These are phyloP conservation scores for Brachypodium distachyon DNA, from an alignment of 202 grass and related monocot species.

Conservation along the genomic window DNA sequence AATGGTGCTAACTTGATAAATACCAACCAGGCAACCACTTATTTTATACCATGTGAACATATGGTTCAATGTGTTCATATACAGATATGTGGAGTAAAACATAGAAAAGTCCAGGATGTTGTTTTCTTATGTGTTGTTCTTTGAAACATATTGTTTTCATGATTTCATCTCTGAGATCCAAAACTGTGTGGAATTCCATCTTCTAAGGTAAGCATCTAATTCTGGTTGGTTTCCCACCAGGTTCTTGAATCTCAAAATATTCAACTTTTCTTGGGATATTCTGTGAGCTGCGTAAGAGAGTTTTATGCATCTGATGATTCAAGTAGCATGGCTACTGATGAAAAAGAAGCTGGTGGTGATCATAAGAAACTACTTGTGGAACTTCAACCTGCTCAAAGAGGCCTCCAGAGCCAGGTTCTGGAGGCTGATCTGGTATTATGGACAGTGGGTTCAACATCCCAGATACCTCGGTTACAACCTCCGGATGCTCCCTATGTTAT, in stretches of 20 bases:
- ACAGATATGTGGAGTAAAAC: background rate
- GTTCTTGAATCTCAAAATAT: conserved; percentile 87
- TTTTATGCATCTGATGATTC: conserved; percentile 46
- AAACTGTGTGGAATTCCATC: background rate
- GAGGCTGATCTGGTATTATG: conserved; percentile 83
- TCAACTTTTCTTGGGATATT: conserved; percentile 85
- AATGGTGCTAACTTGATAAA: background rate
- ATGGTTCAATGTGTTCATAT: background rate
- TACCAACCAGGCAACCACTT: background rate
- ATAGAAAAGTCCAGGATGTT: background rate
- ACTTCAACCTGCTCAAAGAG: conserved; percentile 88
- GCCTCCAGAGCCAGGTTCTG: conserved; percentile 40
- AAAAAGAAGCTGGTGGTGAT: conserved; percentile 2
- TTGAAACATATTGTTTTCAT: background rate
- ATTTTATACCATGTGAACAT: background rate
- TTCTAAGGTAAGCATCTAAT: conserved; percentile 2
- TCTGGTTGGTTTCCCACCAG: conserved; percentile 20
- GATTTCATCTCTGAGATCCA: background rate
- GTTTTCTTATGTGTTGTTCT: background rate
- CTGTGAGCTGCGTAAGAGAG: conserved; percentile 56
- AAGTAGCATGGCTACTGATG: conserved; percentile 6
- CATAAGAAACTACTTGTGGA: conserved; percentile 66
- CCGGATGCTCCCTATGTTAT: conserved; percentile 49
- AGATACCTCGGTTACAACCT: conserved; percentile 64
- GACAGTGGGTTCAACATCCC: conserved; percentile 83